phyloP scores from a whole-genome alignment of 345 rosid species.

The Hypericum perforatum region DNA sequence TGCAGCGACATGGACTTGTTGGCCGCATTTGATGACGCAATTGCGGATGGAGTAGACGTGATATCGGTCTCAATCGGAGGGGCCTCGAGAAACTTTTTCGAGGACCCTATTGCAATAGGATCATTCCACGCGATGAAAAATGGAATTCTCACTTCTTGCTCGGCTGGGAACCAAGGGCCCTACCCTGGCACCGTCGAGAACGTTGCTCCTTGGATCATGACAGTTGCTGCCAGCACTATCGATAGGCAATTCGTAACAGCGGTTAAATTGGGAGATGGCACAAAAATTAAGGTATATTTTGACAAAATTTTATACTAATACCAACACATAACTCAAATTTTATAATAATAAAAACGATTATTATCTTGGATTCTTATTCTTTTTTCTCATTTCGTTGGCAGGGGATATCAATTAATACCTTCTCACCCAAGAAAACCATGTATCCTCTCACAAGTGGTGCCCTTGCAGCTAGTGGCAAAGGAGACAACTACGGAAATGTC shows the following conservation, averaged over 20 bases:
- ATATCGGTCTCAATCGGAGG: slow-evolving; percentile 73
- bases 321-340: no score
- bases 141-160: slow-evolving; percentile 59
- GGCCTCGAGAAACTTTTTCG: slow-evolving; percentile 29
- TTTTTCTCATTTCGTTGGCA: slow-evolving; percentile 4
- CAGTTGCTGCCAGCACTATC: slow-evolving; percentile 58
- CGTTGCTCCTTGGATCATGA: slow-evolving; percentile 81
- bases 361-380: no score
- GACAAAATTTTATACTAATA: not conserved
- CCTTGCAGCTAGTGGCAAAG: slow-evolving; percentile 35
- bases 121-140: slow-evolving; percentile 75
- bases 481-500: slow-evolving; percentile 27
- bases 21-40: slow-evolving; percentile 82
- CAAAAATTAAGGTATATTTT: slow-evolving; percentile 25
- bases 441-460: slow-evolving; percentile 60
- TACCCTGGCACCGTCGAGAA: slow-evolving; percentile 32
- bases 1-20: slow-evolving; percentile 63
- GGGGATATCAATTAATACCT: slow-evolving; percentile 68
- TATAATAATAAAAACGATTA: no score
- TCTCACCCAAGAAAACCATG: slow-evolving; percentile 34
- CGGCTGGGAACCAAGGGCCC: slow-evolving; percentile 75
- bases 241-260: slow-evolving; percentile 50
- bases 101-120: slow-evolving; percentile 65
- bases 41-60: slow-evolving; percentile 68
- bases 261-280: slow-evolving; percentile 55